phyloP scores from a whole-genome alignment of 495 filamentous ascomycete species.

The Aspergillus ellipticus region DNA sequence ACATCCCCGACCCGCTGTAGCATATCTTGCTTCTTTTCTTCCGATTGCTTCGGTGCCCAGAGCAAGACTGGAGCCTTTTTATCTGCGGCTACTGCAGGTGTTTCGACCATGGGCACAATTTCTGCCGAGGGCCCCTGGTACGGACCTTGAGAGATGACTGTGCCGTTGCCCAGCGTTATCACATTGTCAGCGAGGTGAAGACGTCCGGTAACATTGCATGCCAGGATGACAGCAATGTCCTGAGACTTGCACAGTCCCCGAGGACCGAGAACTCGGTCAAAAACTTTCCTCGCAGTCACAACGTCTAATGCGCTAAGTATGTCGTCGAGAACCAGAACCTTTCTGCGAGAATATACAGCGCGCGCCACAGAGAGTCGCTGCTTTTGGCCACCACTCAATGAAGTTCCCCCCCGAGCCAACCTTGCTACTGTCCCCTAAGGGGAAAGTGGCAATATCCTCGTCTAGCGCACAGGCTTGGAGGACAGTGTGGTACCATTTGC shows the following conservation, averaged over 20 bases:
- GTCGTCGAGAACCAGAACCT: background rate
- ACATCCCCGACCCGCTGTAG: background rate
- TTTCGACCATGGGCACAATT: background rate
- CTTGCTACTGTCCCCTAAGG: background rate
- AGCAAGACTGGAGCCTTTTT: no score
- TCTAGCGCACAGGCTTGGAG: background rate
- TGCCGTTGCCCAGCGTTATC: background rate
- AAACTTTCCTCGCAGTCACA: background rate
- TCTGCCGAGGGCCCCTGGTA: background rate
- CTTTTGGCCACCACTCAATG: background rate
- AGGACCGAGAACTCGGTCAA: background rate
- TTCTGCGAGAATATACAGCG: background rate
- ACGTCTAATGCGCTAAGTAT: background rate
- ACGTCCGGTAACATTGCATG: background rate
- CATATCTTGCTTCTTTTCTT: background rate
- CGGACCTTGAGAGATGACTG: background rate
- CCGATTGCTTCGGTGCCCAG: no score
- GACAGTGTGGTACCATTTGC: background rate
- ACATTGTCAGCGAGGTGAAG: background rate
- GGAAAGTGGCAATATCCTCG: background rate
- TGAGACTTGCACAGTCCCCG: background rate
- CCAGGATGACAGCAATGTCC: background rate
- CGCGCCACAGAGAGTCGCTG: background rate
- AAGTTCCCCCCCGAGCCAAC: background rate
- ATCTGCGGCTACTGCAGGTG: no score